These are phyloP conservation scores for Rhizopogon vesiculosus DNA, from an alignment of 768 basidiomycete genomes.

Conservation along the genomic window DNA sequence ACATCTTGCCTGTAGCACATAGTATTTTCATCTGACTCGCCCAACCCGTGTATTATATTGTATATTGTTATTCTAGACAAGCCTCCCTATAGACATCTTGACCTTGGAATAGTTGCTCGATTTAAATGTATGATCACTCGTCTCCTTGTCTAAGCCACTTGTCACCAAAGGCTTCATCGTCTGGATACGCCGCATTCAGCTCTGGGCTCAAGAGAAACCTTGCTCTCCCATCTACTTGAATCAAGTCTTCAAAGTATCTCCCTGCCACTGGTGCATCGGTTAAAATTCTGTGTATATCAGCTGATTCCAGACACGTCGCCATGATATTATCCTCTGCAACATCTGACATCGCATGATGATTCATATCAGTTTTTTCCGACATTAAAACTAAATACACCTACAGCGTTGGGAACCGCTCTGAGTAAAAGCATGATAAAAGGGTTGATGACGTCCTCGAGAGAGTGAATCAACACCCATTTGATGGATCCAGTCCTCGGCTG, in stretches of 20 bases:
- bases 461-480: conserved; percentile 39
- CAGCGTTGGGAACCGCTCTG: conserved; percentile 33
- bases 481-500: conserved; percentile 38
- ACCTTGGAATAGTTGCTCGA: too few relatives aligned
- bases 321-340: conserved; percentile 33
- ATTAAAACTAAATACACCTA: conserved; percentile 17
- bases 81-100: too few relatives aligned
- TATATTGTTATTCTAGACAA: background rate
- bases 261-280: conserved; percentile 20
- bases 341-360: conserved; percentile 15
- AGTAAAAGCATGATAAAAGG: conserved; percentile 41
- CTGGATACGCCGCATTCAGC: conserved; percentile 37
- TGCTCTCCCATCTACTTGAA: conserved; percentile 21
- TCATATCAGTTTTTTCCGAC: background rate
- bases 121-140: background rate
- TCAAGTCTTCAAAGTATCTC: conserved; percentile 34
- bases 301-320: conserved; percentile 14
- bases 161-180: conserved; percentile 37
- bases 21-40: background rate
- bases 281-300: conserved; percentile 19
- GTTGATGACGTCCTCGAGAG: conserved; percentile 38
- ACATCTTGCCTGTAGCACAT: conserved; percentile 1
- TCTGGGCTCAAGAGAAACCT: conserved; percentile 40
- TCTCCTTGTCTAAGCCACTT: conserved; percentile 28
- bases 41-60: background rate